Evolutionary conservation across 495 filamentous ascomycete species (phyloP).

Genomic region (Aspergillus cristatus): DNA sequence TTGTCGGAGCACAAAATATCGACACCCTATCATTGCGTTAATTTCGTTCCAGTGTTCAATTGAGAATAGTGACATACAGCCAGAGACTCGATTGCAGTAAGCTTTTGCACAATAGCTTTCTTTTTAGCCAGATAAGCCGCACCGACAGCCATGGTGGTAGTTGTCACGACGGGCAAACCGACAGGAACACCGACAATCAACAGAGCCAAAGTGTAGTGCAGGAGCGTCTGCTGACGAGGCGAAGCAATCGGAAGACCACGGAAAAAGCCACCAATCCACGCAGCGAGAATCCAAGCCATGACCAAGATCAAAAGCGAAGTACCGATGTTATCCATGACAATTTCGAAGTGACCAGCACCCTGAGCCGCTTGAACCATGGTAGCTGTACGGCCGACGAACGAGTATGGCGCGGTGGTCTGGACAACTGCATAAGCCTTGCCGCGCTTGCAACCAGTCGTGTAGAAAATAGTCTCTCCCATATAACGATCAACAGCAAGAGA

Average conservation of each 20-base stretch:
- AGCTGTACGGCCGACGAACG: slow-evolving; percentile 65
- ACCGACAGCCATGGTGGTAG: slow-evolving; percentile 94
- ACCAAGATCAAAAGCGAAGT: slow-evolving; percentile 60
- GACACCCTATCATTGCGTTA: slow-evolving; percentile 51
- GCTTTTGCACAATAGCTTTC: slow-evolving; percentile 94
- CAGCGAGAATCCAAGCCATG: slow-evolving; percentile 55
- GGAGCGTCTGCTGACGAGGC: slow-evolving; percentile 44
- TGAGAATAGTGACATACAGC: slow-evolving; percentile 38
- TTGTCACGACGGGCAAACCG: slow-evolving; percentile 91
- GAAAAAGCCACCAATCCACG: slow-evolving; percentile 69
- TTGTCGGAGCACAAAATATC: slow-evolving; percentile 98
- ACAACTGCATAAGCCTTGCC: slow-evolving; percentile 60
- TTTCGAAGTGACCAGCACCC: slow-evolving; percentile 66
- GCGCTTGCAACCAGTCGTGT: slow-evolving; percentile 67
- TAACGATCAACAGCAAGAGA: slow-evolving; percentile 66
- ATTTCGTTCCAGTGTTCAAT: background rate
- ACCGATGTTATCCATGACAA: slow-evolving; percentile 69
- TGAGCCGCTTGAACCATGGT: slow-evolving; percentile 56
- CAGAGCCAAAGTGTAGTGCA: slow-evolving; percentile 62
- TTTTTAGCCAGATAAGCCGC: slow-evolving; percentile 90
- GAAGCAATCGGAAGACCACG: slow-evolving; percentile 56
- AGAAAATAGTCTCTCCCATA: slow-evolving; percentile 59
- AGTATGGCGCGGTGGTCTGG: slow-evolving; percentile 49
- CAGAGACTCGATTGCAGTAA: slow-evolving; percentile 88
- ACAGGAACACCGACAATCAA: slow-evolving; percentile 93